These are phyloP conservation scores for Leishmania arabica DNA, from an alignment of 208 protist genomes.

Conservation along the genomic window DNA sequence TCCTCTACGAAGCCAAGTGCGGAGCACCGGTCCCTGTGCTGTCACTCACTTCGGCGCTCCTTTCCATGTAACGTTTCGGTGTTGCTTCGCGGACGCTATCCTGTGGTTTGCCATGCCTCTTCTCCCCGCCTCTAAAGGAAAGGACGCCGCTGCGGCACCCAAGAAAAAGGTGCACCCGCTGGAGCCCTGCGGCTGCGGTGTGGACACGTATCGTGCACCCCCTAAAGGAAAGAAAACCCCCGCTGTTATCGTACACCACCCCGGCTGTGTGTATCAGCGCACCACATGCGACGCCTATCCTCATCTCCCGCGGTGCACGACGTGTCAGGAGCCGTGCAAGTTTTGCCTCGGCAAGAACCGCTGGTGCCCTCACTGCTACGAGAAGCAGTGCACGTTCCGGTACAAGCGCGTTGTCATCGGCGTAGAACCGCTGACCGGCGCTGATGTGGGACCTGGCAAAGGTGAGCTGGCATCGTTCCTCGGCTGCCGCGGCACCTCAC, in stretches of 20 bases:
- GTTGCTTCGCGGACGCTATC: neutral
- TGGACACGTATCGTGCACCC: slow-evolving; percentile 78
- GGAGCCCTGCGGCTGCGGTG: slow-evolving; percentile 86
- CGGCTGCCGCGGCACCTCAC: slow-evolving; percentile 3
- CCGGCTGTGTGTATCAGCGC: slow-evolving; percentile 79
- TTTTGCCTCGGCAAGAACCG: slow-evolving; percentile 74
- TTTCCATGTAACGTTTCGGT: neutral
- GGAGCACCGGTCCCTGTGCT: neutral
- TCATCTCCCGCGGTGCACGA: slow-evolving; percentile 68
- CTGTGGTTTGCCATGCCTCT: slow-evolving; percentile 16
- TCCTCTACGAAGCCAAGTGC: neutral
- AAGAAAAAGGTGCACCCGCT: slow-evolving; percentile 74
- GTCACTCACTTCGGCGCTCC: neutral
- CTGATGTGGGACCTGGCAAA: slow-evolving; percentile 13
- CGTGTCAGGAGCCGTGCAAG: slow-evolving; percentile 74
- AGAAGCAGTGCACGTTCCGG: slow-evolving; percentile 70
- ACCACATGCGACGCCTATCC: slow-evolving; percentile 85
- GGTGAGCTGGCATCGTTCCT: slow-evolving; percentile 2
- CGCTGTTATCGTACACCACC: slow-evolving; percentile 59
- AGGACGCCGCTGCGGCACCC: slow-evolving; percentile 42
- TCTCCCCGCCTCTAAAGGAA: slow-evolving; percentile 9
- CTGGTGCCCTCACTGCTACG: slow-evolving; percentile 90
- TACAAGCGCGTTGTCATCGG: slow-evolving; percentile 85
- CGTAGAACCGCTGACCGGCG: slow-evolving; percentile 29
- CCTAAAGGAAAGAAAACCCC: slow-evolving; percentile 78